Conservation (phyloP, 352 stramenopile genomes). For the Globisporangium paddicum region DNA sequence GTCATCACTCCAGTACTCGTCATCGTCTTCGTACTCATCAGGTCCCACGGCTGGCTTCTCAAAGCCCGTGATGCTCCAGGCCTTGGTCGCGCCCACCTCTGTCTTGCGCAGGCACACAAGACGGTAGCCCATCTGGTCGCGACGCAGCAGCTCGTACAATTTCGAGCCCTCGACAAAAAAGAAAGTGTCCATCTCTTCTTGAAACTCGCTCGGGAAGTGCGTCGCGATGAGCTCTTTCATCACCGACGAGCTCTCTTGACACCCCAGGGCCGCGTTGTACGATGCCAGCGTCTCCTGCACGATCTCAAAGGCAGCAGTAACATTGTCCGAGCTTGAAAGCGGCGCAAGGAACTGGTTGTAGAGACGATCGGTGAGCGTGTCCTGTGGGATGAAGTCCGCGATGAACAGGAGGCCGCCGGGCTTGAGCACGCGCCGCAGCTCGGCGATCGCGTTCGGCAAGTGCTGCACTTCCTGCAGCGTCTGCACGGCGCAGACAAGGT, state of each 20-base stretch:
- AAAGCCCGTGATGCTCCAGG: constrained; percentile 16
- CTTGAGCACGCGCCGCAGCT: constrained; percentile 57
- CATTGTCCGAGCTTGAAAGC: constrained; percentile 13
- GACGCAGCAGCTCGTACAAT: constrained; percentile 39
- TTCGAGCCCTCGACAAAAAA: constrained; percentile 47
- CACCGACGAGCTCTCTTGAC: constrained; percentile 30
- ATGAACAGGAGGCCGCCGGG: constrained; percentile 55
- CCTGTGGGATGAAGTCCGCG: constrained; percentile 61
- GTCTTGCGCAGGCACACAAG: constrained; percentile 43
- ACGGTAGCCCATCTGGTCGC: constrained; percentile 44
- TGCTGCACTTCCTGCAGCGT: constrained; percentile 63
- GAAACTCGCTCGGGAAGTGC: constrained; percentile 40
- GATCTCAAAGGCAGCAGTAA: constrained; percentile 29
- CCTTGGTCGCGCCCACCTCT: background rate
- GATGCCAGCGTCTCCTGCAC: constrained; percentile 44
- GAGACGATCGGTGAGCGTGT: constrained; percentile 29
- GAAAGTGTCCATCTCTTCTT: constrained; percentile 47
- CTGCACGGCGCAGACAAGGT: constrained; percentile 52
- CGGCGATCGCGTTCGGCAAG: constrained; percentile 32
- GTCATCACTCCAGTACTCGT: constrained; percentile 24
- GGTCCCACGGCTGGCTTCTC: background rate
- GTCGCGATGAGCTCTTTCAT: constrained; percentile 31
- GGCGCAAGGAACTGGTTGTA: constrained; percentile 33
- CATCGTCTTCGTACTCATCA: constrained; percentile 20
- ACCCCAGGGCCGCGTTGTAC: constrained; percentile 35